Evolutionary conservation across 2,329 filamentous ascomycete genomes (phyloP).

Genomic region (Dryadomyces sulphureus): DNA sequence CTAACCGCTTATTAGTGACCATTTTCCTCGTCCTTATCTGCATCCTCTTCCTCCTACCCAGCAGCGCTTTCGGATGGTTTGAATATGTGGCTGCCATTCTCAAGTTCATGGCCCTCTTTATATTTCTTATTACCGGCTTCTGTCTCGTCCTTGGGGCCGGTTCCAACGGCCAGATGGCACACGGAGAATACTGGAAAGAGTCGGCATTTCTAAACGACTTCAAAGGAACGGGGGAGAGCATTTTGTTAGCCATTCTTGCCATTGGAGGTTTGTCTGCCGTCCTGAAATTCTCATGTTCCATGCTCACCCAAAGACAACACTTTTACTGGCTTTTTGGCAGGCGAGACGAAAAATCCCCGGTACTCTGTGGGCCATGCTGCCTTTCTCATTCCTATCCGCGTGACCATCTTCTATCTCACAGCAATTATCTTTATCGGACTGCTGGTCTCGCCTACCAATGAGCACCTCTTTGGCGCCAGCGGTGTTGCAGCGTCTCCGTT

Average conservation of each 20-base stretch:
- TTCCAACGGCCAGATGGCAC: conserved; percentile 26
- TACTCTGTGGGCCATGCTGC: conserved; percentile 66
- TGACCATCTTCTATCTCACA: conserved; percentile 30
- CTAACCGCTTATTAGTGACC: too few species aligned
- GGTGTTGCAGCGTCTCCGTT: conserved; percentile 36
- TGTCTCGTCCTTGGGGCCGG: conserved; percentile 45
- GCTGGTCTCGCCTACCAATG: conserved; percentile 30
- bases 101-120: conserved; percentile 40
- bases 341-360: conserved; percentile 54
- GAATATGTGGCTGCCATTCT: conserved; percentile 27
- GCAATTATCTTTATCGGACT: conserved; percentile 36
- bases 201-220: conserved; percentile 48
- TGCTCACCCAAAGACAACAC: background rate
- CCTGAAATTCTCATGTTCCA: background rate
- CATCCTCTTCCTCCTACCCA: background rate
- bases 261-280: background rate
- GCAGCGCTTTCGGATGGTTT: conserved; percentile 3
- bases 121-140: conserved; percentile 49
- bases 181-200: conserved; percentile 30
- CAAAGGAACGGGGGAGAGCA: conserved; percentile 3
- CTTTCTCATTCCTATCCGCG: conserved; percentile 47
- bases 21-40: conserved; percentile 2
- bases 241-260: conserved; percentile 1
- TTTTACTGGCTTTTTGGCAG: conserved; percentile 21
- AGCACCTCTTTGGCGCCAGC: conserved; percentile 27